These are phyloP conservation scores for Helianthus annuus DNA, from an alignment of 129 eudicot species.

Conservation along the genomic window HanXRQr2.0-SUNRISE NC_035449.2:9451105-9451604, in stretches of 20 bases:
- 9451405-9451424: not conserved
- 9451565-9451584: not conserved
- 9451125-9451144: not conserved
- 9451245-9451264: not conserved
- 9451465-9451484: conserved; percentile 14
- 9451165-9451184: not conserved
- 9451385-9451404: not conserved
- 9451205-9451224: not conserved
- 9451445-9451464: not conserved
- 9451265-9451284: not conserved
- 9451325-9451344: not conserved
- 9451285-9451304: conserved; percentile 18
- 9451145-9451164: conserved; percentile 1
- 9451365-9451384: conserved; percentile 22
- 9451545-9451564: not conserved
- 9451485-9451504: not conserved
- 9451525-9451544: conserved; percentile 17
- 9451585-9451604: not conserved
- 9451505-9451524: not conserved
- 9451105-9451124: conserved; percentile 17
- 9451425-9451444: not conserved
- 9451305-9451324: conserved; percentile 31
- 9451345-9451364: conserved; percentile 2
- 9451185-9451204: not conserved
- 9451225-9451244: too few species aligned